These are phyloP conservation scores for Fusarium sp. DNA, from an alignment of 2,329 filamentous ascomycete genomes.

Conservation along the genomic window DNA sequence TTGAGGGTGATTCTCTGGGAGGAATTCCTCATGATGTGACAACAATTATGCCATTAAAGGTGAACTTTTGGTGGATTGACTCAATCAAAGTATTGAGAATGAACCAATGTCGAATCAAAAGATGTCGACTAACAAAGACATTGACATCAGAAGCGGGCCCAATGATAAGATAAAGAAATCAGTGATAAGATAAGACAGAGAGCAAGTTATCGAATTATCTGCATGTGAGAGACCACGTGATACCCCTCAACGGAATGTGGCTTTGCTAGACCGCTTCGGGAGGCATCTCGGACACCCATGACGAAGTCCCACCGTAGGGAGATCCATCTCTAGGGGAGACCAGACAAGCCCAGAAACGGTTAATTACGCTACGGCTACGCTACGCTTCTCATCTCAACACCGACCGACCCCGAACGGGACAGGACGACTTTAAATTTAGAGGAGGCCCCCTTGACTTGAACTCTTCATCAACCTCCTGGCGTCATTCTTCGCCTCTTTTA, in stretches of 20 bases:
- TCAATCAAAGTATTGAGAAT: constrained; percentile 7
- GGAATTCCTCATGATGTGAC: constrained; percentile 49
- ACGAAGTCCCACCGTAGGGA: constrained; percentile 45
- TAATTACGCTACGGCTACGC: constrained; percentile 46
- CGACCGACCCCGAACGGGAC: constrained; percentile 17
- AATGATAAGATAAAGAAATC: constrained; percentile 25
- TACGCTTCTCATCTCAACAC: constrained; percentile 32
- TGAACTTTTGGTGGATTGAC: constrained; percentile 2
- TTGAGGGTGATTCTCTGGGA: constrained; percentile 50
- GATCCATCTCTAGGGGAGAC: constrained; percentile 46
- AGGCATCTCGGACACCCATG: constrained; percentile 44
- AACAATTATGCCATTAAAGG: constrained; percentile 38
- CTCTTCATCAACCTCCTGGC: constrained; percentile 19
- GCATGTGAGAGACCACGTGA: constrained; percentile 44
- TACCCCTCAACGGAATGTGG: constrained; percentile 29
- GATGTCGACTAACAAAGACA: constrained; percentile 14
- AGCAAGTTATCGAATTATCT: constrained; percentile 23
- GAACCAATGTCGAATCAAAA: neutral
- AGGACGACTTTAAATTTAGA: constrained; percentile 27
- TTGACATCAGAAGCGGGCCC: constrained; percentile 11
- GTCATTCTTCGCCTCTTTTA: constrained; percentile 10
- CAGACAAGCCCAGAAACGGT: constrained; percentile 39
- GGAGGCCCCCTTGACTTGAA: constrained; percentile 36
- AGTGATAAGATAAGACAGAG: neutral
- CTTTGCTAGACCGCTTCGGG: constrained; percentile 43